These are phyloP conservation scores for Thermothelomyces thermophilus DNA, from an alignment of 2,329 filamentous ascomycete genomes.

Conservation along the genomic window DNA sequence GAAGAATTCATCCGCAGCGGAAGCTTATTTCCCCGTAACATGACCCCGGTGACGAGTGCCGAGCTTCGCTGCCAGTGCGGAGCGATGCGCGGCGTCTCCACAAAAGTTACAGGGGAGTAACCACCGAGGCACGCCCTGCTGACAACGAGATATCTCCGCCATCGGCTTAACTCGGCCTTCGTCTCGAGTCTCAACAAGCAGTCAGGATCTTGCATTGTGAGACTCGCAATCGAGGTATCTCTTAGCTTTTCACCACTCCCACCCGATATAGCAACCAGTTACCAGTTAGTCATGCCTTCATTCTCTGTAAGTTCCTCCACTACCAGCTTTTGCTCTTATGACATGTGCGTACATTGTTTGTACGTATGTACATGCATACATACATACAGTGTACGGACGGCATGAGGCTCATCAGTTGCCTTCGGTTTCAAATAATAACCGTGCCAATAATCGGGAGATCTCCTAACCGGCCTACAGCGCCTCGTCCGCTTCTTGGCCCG, in stretches of 20 bases:
- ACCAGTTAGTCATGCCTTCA: constrained; percentile 17
- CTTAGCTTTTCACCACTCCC: no score
- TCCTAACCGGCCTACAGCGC: constrained; percentile 41
- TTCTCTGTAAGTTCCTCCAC: constrained; percentile 25
- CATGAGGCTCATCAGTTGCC: no score
- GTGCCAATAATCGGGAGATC: no score
- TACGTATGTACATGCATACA: no score
- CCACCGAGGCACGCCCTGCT: background rate
- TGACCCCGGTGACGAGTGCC: background rate
- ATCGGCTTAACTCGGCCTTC: background rate
- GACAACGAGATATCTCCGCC: constrained; percentile 12
- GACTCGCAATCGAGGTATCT: background rate
- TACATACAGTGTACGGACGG: no score
- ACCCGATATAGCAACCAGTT: no score
- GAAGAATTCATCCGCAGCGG: constrained; percentile 11
- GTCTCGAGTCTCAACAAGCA: background rate
- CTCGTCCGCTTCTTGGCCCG: constrained; percentile 67
- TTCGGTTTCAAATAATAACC: no score
- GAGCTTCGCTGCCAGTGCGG: background rate
- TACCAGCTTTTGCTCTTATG: no score
- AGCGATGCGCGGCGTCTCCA: constrained; percentile 2
- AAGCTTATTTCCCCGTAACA: background rate
- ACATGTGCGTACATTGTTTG: no score
- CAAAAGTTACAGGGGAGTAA: background rate
- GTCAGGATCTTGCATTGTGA: background rate